Percentiles rank a stretch among this genome's conserved stretches.
Evolutionary conservation across 139 green algal species (phyloP).

Genomic region (Eudorina sp.): DNA sequence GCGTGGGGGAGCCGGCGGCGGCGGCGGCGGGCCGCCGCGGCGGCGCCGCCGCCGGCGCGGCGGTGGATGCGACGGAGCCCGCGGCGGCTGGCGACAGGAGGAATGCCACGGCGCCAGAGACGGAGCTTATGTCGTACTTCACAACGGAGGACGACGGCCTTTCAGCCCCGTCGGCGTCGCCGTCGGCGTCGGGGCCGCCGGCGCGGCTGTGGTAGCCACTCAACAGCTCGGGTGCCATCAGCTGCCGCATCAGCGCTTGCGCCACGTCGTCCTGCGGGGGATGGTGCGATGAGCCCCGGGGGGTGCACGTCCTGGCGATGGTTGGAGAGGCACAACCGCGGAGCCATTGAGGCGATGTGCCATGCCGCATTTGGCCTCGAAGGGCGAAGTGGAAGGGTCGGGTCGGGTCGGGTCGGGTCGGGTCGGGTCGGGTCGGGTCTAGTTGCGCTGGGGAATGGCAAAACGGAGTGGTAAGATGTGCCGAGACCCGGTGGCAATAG

Average conservation of each 20-base stretch:
- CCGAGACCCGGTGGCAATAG: too few relatives aligned
- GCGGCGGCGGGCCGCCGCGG: neutral
- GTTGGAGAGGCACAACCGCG: neutral
- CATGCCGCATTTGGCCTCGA: neutral
- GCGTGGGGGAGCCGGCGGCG: neutral
- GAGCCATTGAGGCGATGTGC: neutral
- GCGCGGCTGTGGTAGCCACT: neutral
- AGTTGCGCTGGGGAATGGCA: neutral
- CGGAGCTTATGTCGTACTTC: neutral
- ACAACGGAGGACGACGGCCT: neutral
- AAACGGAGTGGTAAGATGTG: too few relatives aligned
- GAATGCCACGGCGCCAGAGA: neutral
- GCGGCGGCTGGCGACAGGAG: neutral
- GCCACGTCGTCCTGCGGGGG: constrained; percentile 15
- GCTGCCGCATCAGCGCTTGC: constrained; percentile 17
- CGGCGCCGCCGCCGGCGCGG: neutral
- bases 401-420: neutral
- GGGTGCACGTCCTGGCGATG: neutral
- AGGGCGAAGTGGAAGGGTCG: neutral
- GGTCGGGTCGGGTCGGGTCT: neutral
- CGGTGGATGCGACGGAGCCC: neutral
- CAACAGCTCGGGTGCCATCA: too few relatives aligned
- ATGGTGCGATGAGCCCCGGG: too few relatives aligned
- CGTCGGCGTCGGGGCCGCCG: neutral
- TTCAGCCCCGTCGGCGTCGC: neutral